Conservation (phyloP, 208 protist species). For the Crithidia acanthocephali region DNA sequence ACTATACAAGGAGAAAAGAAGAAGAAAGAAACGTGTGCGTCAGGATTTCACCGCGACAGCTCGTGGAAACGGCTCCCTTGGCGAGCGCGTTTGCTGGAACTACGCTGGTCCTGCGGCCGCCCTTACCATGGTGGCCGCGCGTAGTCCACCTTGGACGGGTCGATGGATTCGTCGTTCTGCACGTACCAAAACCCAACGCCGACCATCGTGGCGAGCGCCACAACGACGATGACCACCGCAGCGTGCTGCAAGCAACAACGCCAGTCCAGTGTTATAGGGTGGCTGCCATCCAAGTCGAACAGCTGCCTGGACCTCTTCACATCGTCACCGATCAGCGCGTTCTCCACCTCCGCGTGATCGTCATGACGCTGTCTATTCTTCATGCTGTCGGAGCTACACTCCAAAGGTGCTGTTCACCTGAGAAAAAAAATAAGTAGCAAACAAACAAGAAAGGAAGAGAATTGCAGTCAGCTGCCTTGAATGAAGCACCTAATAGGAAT, state of each 20-base stretch:
- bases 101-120: too few species aligned
- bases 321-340: background rate
- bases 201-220: background rate
- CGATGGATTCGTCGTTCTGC: slow-evolving; percentile 11
- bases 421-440: too few species aligned
- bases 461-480: too few species aligned
- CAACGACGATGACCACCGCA: background rate
- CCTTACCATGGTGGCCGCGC: slow-evolving; percentile 6
- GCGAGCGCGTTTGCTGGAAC: too few species aligned
- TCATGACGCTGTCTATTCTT: slow-evolving; percentile 2
- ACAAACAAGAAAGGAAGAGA: too few species aligned
- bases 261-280: background rate
- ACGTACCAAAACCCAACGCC: background rate
- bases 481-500: too few species aligned
- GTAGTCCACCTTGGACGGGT: slow-evolving; percentile 1
- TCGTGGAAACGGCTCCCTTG: too few species aligned
- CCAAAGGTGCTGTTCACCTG: too few species aligned
- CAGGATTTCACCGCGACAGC: too few species aligned
- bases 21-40: too few species aligned
- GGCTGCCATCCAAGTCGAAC: background rate
- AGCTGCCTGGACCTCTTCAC: background rate
- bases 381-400: too few species aligned
- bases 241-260: background rate
- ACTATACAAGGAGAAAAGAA: too few species aligned
- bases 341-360: background rate